Percentiles rank a stretch among this genome's conserved stretches.
These are phyloP conservation scores for Rhodotorula glutinis DNA, from an alignment of 1,284 basidiomycete species.

Conservation along the genomic window DNA sequence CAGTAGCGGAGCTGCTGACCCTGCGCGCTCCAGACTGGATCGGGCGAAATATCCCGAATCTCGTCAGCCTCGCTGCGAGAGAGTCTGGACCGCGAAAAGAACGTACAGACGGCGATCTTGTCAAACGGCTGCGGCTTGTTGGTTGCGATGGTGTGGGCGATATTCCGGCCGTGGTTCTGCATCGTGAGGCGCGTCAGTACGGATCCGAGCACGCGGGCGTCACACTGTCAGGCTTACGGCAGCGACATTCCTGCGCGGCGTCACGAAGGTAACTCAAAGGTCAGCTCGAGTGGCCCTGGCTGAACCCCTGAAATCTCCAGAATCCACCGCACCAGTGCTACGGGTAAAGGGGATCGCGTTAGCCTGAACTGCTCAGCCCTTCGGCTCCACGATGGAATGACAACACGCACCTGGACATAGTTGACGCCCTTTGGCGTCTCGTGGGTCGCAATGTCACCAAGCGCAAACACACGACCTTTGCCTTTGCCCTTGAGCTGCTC, in stretches of 20 bases:
- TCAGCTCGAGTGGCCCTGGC: too few relatives aligned
- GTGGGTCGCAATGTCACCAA: conserved; percentile 77
- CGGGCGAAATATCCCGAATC: too few relatives aligned
- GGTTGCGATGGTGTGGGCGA: conserved; percentile 67
- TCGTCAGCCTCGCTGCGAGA: too few relatives aligned
- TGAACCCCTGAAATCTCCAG: too few relatives aligned
- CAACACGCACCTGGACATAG: conserved; percentile 67
- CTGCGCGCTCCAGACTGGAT: conserved; percentile 68
- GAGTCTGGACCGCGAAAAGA: too few relatives aligned
- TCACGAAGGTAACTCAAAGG: neutral
- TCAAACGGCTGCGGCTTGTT: conserved; percentile 57
- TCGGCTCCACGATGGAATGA: neutral
- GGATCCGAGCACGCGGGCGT: neutral
- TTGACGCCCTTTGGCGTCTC: conserved; percentile 51
- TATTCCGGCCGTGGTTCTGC: conserved; percentile 73
- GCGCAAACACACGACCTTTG: conserved; percentile 67
- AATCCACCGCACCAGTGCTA: neutral
- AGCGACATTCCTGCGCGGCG: conserved; percentile 7
- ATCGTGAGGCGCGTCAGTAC: neutral
- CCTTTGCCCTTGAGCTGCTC: conserved; percentile 44
- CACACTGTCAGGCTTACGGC: neutral
- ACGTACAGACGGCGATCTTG: conserved; percentile 61
- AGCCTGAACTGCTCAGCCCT: neutral
- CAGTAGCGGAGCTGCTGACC: conserved; percentile 78
- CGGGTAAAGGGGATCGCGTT: neutral